Conservation (phyloP, 2,329 filamentous ascomycete genomes). For the Ophiostoma populinum region DNA sequence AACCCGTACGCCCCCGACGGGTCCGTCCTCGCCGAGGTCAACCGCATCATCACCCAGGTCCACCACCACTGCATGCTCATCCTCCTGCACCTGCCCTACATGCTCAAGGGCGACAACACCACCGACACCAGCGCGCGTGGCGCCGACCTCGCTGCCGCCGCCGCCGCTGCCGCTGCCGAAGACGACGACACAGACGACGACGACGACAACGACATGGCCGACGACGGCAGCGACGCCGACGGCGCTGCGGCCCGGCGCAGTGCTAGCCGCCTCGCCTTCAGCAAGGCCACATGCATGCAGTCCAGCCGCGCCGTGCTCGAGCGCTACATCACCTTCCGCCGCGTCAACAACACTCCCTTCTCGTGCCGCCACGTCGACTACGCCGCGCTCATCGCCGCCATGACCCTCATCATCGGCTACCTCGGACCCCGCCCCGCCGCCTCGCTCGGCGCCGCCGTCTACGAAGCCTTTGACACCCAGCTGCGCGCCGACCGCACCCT, state of each 20-base stretch:
- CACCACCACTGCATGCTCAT: constrained; percentile 32
- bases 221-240: no score
- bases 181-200: no score
- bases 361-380: constrained; percentile 34
- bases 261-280: constrained; percentile 23
- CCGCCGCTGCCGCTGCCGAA: background rate
- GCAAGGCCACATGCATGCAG: constrained; percentile 28
- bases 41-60: constrained; percentile 28
- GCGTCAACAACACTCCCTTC: constrained; percentile 19
- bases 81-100: constrained; percentile 36
- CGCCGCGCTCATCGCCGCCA: constrained; percentile 30
- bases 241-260: background rate
- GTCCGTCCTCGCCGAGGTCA: constrained; percentile 16
- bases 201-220: constrained; percentile 11
- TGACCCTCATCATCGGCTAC: constrained; percentile 33
- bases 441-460: constrained; percentile 1
- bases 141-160: no score
- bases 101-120: constrained; percentile 19
- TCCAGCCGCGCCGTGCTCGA: constrained; percentile 32
- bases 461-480: constrained; percentile 10
- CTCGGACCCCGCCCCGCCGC: constrained; percentile 18
- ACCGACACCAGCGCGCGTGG: constrained; percentile 11
- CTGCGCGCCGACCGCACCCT: constrained; percentile 21
- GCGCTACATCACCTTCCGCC: constrained; percentile 30
- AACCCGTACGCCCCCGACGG: constrained; percentile 11